These are phyloP conservation scores for Fusarium sp. DNA, from an alignment of 2,329 filamentous ascomycete species.

Conservation along the genomic window DNA sequence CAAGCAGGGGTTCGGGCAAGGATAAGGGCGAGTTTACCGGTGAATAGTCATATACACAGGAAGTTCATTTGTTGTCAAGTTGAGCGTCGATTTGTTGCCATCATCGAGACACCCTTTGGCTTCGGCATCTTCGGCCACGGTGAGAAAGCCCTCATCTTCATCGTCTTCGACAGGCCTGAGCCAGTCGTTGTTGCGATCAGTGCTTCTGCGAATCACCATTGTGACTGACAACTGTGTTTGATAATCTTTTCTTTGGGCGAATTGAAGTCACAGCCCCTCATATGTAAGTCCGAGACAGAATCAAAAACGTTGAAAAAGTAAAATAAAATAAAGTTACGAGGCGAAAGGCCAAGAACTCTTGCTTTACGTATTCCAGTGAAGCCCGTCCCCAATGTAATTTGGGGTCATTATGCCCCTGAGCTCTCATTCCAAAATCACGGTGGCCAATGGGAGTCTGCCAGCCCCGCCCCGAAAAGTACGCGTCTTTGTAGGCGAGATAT, in stretches of 20 bases:
- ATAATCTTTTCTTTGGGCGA: neutral
- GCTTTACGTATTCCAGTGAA: slow-evolving; percentile 22
- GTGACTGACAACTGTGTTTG: neutral
- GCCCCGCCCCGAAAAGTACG: slow-evolving; percentile 8
- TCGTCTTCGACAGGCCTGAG: slow-evolving; percentile 42
- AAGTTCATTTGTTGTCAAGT: slow-evolving; percentile 36
- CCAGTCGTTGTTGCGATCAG: slow-evolving; percentile 39
- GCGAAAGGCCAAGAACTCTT: slow-evolving; percentile 13
- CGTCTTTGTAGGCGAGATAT: slow-evolving; percentile 29
- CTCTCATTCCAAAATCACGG: neutral
- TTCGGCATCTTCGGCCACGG: slow-evolving; percentile 39
- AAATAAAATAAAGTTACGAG: neutral
- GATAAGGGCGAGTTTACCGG: slow-evolving; percentile 38
- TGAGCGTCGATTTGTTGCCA: slow-evolving; percentile 38
- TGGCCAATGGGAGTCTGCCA: slow-evolving; percentile 12
- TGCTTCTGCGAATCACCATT: slow-evolving; percentile 37
- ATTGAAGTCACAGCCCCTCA: neutral
- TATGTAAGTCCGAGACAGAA: slow-evolving; percentile 4
- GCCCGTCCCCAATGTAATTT: slow-evolving; percentile 26
- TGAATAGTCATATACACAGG: slow-evolving; percentile 47
- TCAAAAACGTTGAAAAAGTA: slow-evolving; percentile 1
- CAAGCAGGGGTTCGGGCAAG: slow-evolving; percentile 6
- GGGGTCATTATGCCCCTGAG: slow-evolving; percentile 32
- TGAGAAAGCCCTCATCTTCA: slow-evolving; percentile 42
- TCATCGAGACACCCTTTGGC: slow-evolving; percentile 43